Evolutionary conservation across 2,329 filamentous ascomycete species (phyloP), one percentile per base, ranked within the genome.

Genomic region (Penicillium thymicola): DNA sequence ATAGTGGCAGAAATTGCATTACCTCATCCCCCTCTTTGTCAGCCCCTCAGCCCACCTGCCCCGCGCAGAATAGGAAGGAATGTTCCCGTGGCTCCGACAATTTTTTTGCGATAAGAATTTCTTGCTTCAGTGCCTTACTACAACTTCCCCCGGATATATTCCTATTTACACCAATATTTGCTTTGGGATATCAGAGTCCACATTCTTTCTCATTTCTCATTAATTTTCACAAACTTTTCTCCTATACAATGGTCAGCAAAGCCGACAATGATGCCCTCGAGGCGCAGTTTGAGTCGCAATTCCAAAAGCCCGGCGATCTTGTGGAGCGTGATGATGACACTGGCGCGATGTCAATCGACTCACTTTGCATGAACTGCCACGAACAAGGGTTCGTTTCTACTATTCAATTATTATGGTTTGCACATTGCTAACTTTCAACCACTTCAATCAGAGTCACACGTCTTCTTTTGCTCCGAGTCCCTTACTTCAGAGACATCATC

Each of bases 401-500:
- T 5, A 34, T 7, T 16, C 16, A 42, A 2, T 23, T 28, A 5
- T 4, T 14, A 14, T 18, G 16, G 36, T 21, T n/a, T 21, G 4
- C 16, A 32, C 9, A 21, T 50, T 32, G 32, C 52, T 55, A 37
- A 55, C 13, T 14, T 37, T 28, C 5, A 9, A 50, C 14, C 14
- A 13, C 27, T 27, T 27, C 28, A 11, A 10, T 21, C 27, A 54
- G 94, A 67, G 84, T 80, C 1, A 99, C 94, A 14, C 85, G 88
- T 57, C 84, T 99, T 23, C 85, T 99, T 42, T 85, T 99, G 53
- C 96, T 95, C 16, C 86, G 86, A 63, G 97, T 99, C 54, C 94
- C 94, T 16, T 97, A 91, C 82, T 99, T 99, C 81, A 91, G 92
- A 78, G 93, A 99, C 75, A 87, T 99, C 61, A 91, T 99, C 68